Base-by-base conservation (phyloP, 345 rosid species). In the Bruguiera gymnorhiza region DNA sequence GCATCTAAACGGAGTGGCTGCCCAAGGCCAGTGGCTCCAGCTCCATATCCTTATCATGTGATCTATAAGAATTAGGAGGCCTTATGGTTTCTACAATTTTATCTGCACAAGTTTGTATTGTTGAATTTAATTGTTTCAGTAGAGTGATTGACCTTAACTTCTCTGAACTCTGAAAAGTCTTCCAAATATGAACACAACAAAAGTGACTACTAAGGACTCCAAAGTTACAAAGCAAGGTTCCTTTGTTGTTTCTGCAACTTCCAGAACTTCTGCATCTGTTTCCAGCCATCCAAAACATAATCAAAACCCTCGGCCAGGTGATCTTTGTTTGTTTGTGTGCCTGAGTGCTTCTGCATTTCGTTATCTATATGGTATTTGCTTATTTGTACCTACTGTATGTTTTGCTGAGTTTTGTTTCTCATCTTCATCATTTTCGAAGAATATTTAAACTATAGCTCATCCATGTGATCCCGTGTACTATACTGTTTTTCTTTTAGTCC, bases 11-110 rank as follows among this genome's bases (percentile, higher is more conserved):
- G 87, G 52, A 82, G 88, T 56, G 90, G 89, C 62, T 77, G 85
- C 37, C 88, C 86, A 26, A 81, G 81, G 62, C 89, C 90, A 48
- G 80, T 69, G 70, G 73, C 81, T 37, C 76, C 88, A 76, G 80
- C 93, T 76, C 84, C 90, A 94, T 94, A 94, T 94, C 99, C 99
- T 91, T 91, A 67, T 69, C 11, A 32, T 66, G 67, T 26, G 46
- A 32, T 36, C 61, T 65, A 34, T 69, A 5, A 37, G 19, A n/a
- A 20, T 18, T 5, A 4, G 11, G 36, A 61, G 24, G 29, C 54
- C 62, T 65, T 62, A 63, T 73, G 59, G 55, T 62, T 51, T 11
- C 5, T 3, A 60, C 53, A 32, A 51, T 20, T 62, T 73, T 29
- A 31, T 29, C 66, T 34, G 13, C 13, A 39, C 19, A 56, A 1